Base-by-base conservation (phyloP, 768 basidiomycete species). In the Russula sp. region DNA sequence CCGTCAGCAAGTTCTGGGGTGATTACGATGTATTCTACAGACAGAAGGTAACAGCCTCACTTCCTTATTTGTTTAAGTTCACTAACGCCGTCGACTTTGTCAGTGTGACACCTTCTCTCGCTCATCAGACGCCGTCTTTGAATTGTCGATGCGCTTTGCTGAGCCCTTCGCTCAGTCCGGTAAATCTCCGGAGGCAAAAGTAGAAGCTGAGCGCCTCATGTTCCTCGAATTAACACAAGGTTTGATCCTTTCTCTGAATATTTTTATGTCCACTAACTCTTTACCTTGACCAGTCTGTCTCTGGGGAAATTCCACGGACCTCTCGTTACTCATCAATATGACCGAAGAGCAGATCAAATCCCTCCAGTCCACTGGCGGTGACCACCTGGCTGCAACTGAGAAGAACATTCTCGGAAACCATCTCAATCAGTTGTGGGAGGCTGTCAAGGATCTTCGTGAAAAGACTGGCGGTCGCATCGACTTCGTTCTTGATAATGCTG, bases 221-320 rank as follows among this genome's bases (percentile, higher is more conserved):
- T 98, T 98, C 79, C 78, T 89, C 52, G 95, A 98, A 74, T 76
- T 98, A 55, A 94, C 94, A 5, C 95, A 97, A 82, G 86, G 90
- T 90, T 64, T 54, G 79, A 71, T 8, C 2, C 53, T 28, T 18
- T 20, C 8, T 13, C 50, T 38, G 61, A 8, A 59, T 40, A 7
- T 68, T 11, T 57, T 16, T 38, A 59, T 57, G n/a, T 40, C 51
- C 36, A 38, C 36, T 13, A 3, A 64, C 32, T 16, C 13, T 46
- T 46, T 44, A 22, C n/a, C 36, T 24, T 61, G 52, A 38, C n/a
- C 55, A 92, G 93, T 97, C 58, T 96, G 94, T 73, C 81, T 96
- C 14, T 97, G 94, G 94, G 95, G 95, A 18, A 97, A 98, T 76
- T 94, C 94, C 10, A 98, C 95, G 56, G 95, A 97, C 75, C 80